phyloP scores from a whole-genome alignment of 1,139 yeast genomes.

The Zygosaccharomyces pseudobailii region DNA sequence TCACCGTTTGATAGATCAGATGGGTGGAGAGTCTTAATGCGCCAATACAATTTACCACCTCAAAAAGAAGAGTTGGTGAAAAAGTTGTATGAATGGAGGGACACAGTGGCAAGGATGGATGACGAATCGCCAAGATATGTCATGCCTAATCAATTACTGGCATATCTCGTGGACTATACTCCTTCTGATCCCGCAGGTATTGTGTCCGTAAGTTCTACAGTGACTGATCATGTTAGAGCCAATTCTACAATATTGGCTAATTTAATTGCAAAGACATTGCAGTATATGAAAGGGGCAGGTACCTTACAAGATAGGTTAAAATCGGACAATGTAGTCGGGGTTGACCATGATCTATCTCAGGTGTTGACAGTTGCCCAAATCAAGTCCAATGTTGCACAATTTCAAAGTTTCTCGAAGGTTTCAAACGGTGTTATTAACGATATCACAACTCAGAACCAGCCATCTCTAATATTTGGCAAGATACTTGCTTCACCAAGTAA shows the following conservation, averaged over 20 bases:
- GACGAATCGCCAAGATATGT: slow-evolving; percentile 85
- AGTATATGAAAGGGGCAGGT: slow-evolving; percentile 15
- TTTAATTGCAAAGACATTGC: slow-evolving; percentile 39
- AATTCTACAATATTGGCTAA: slow-evolving; percentile 54
- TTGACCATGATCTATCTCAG: slow-evolving; percentile 3
- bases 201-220: slow-evolving; percentile 45
- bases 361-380: slow-evolving; percentile 17
- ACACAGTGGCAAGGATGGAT: slow-evolving; percentile 58
- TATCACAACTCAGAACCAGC: background rate
- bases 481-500: slow-evolving; percentile 7
- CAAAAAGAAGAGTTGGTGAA: slow-evolving; percentile 54
- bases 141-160: slow-evolving; percentile 77
- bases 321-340: background rate
- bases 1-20: slow-evolving; percentile 48
- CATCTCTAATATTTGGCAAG: slow-evolving; percentile 5
- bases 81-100: slow-evolving; percentile 79
- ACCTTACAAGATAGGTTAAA: slow-evolving; percentile 9
- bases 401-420: slow-evolving; percentile 3
- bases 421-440: background rate
- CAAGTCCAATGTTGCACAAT: slow-evolving; percentile 10
- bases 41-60: slow-evolving; percentile 60
- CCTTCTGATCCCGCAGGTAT: slow-evolving; percentile 62
- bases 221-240: slow-evolving; percentile 54
- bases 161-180: slow-evolving; percentile 51
- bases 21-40: slow-evolving; percentile 57